Percentiles rank a stretch among this genome's conserved stretches.
Evolutionary conservation across 1,284 basidiomycete species (phyloP).

Genomic region (Ceratobasidium sp.): DNA sequence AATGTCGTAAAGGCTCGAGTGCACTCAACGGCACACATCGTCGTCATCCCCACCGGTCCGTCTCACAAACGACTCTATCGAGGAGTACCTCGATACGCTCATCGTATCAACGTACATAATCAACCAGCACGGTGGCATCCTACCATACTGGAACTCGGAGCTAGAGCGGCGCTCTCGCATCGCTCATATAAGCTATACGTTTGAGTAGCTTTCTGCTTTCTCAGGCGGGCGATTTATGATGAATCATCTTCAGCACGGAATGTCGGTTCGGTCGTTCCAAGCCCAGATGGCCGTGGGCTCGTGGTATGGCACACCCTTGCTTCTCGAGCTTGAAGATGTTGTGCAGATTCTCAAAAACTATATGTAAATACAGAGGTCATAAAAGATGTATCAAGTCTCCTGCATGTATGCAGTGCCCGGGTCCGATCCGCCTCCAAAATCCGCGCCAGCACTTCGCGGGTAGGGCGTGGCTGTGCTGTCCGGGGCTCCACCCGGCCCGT

Average conservation of each 20-base stretch:
- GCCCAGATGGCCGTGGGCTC: slow-evolving; percentile 22
- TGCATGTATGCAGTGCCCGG: neutral
- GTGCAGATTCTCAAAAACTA: neutral
- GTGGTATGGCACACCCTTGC: slow-evolving; percentile 12
- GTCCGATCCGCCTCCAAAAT: neutral
- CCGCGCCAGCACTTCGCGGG: neutral
- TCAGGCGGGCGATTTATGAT: neutral
- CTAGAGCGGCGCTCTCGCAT: too few relatives aligned
- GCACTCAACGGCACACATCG: neutral
- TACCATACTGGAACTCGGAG: too few relatives aligned
- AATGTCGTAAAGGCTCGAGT: slow-evolving; percentile 7
- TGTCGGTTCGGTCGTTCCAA: neutral
- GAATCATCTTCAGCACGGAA: slow-evolving; percentile 12
- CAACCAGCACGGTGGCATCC: too few relatives aligned
- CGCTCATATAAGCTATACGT: too few relatives aligned
- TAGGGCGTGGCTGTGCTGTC: neutral
- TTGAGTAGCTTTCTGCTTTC: neutral
- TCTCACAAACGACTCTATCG: too few relatives aligned
- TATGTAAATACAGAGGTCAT: neutral
- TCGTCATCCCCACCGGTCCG: too few relatives aligned
- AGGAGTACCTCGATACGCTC: too few relatives aligned
- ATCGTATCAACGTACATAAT: too few relatives aligned
- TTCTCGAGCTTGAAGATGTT: neutral
- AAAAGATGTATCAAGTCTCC: neutral
- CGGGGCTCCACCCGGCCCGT: neutral